phyloP scores from a whole-genome alignment of 345 rosid genomes.

The Linum lewisii region DNA sequence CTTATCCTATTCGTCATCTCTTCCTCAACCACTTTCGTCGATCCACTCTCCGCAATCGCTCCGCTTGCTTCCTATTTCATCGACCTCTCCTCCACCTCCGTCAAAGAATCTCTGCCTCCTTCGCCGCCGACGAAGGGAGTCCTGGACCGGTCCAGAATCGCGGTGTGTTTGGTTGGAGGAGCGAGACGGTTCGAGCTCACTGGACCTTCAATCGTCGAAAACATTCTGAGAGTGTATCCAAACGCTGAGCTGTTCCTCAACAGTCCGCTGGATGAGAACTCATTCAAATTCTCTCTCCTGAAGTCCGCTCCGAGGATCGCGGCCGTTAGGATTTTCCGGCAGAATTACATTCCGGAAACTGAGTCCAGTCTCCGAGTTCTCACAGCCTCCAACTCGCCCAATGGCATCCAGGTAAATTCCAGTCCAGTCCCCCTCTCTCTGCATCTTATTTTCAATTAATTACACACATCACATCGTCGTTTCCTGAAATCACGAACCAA shows the following conservation, averaged over 20 bases:
- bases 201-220: conserved; percentile 75
- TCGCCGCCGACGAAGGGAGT: conserved; percentile 12
- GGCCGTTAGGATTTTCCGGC: conserved; percentile 57
- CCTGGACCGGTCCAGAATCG: conserved; percentile 44
- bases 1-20: conserved; percentile 11
- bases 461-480: conserved; percentile 9
- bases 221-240: conserved; percentile 49
- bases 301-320: conserved; percentile 57
- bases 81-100: not conserved
- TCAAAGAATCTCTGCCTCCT: not conserved
- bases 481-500: not conserved
- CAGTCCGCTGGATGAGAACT: conserved; percentile 54
- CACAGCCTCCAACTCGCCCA: conserved; percentile 64
- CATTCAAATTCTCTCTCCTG: conserved; percentile 60
- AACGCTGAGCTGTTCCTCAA: conserved; percentile 86
- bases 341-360: conserved; percentile 38
- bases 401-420: conserved; percentile 77
- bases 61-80: conserved; percentile 10
- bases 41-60: conserved; percentile 12
- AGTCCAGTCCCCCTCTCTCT: conserved; percentile 10
- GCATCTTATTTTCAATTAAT: conserved; percentile 5
- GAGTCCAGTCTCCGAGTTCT: conserved; percentile 56
- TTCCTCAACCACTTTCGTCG: not conserved
- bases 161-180: conserved; percentile 89
- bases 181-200: conserved; percentile 88